These are phyloP conservation scores for Magnolia officinalis DNA, from an alignment of 164 flowering plant genomes.

Conservation along the genomic window DNA sequence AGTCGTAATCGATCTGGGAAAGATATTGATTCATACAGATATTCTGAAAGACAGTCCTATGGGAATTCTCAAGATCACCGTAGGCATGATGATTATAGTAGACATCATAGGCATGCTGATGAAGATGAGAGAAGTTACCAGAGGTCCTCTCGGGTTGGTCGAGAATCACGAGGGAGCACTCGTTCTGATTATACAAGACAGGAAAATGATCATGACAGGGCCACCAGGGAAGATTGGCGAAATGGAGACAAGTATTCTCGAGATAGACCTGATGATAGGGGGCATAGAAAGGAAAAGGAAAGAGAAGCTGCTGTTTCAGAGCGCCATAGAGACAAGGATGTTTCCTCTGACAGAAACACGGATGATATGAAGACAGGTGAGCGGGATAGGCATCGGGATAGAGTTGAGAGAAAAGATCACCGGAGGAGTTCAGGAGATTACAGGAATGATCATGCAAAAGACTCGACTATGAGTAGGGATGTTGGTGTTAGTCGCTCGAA, in stretches of 20 bases:
- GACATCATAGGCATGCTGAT: slow-evolving; percentile 39
- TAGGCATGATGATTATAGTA: slow-evolving; percentile 50
- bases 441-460: slow-evolving; percentile 30
- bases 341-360: slow-evolving; percentile 23
- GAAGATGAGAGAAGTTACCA: slow-evolving; percentile 46
- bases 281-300: slow-evolving; percentile 47
- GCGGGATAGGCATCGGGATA: slow-evolving; percentile 30
- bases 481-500: slow-evolving; percentile 22
- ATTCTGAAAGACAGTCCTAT: slow-evolving; percentile 50
- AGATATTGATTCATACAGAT: slow-evolving; percentile 40
- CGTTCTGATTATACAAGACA: slow-evolving; percentile 34
- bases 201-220: slow-evolving; percentile 44
- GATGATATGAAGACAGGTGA: slow-evolving; percentile 36
- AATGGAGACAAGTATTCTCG: slow-evolving; percentile 41
- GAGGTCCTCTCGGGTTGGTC: slow-evolving; percentile 42
- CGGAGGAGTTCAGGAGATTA: slow-evolving; percentile 41
- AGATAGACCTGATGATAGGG: slow-evolving; percentile 44
- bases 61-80: slow-evolving; percentile 41
- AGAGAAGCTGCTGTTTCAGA: slow-evolving; percentile 30
- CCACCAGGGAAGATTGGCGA: slow-evolving; percentile 40
- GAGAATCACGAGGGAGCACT: slow-evolving; percentile 40
- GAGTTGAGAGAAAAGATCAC: slow-evolving; percentile 43
- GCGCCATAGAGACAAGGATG: slow-evolving; percentile 30
- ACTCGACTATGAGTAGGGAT: slow-evolving; percentile 32
- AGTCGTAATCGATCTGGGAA: slow-evolving; percentile 39